phyloP scores from a whole-genome alignment of 192 early-diverging fungal genomes.

The Funneliformis geosporum region DNA sequence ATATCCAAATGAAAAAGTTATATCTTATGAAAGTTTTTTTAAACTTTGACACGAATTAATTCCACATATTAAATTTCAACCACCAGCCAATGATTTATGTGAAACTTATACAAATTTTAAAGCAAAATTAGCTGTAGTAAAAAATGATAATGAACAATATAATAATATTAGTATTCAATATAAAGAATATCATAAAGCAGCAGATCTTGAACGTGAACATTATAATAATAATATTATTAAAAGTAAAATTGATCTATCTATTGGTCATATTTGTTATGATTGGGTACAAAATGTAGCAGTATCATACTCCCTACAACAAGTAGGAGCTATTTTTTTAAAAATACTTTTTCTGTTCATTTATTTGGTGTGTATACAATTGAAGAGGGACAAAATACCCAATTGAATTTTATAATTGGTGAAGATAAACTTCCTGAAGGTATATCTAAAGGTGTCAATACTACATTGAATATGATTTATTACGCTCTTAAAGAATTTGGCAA shows the following conservation, averaged over 20 bases:
- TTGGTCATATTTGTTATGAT: too few relatives aligned
- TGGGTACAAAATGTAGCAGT: background rate
- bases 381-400: background rate
- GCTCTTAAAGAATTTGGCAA: background rate
- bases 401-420: background rate
- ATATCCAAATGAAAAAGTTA: too few relatives aligned
- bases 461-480: background rate
- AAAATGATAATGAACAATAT: background rate
- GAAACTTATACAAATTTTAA: too few relatives aligned
- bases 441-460: constrained; percentile 2
- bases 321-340: background rate
- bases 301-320: background rate
- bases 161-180: too few relatives aligned
- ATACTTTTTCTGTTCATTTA: background rate
- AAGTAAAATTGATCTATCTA: too few relatives aligned
- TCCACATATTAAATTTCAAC: too few relatives aligned
- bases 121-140: background rate
- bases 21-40: too few relatives aligned
- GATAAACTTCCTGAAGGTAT: background rate
- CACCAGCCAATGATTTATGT: too few relatives aligned
- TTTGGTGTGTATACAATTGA: background rate
- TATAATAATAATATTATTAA: too few relatives aligned
- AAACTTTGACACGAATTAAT: too few relatives aligned
- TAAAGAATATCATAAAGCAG: too few relatives aligned
- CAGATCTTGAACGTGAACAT: too few relatives aligned